Percentiles rank a stretch among this genome's conserved stretches.
Evolutionary conservation across 257 asterid genomes (phyloP).

Genomic region (Petrea volubilis): DNA sequence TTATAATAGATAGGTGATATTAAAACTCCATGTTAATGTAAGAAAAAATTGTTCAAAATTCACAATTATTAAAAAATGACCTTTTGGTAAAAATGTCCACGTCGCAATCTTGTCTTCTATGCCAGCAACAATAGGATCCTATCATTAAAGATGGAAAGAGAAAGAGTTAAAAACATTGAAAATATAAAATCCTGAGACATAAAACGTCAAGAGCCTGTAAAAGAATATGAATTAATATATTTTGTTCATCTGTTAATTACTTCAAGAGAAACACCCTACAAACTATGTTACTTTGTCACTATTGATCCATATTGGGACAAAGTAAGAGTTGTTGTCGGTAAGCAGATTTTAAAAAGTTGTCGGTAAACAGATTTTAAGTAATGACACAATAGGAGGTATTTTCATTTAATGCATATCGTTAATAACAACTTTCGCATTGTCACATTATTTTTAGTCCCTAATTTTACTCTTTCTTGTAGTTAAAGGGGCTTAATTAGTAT

Average conservation of each 20-base stretch:
- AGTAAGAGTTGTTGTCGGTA: too few species aligned
- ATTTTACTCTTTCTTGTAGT: too few species aligned
- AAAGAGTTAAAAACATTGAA: conserved; percentile 15
- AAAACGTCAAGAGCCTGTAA: conserved; percentile 4
- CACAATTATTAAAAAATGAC: conserved; percentile 26
- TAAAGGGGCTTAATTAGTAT: too few species aligned
- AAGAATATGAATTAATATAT: not conserved
- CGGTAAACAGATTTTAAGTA: too few species aligned
- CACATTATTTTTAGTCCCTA: too few species aligned
- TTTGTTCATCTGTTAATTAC: not conserved
- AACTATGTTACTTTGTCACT: too few species aligned
- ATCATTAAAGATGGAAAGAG: conserved; percentile 21
- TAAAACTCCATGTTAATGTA: conserved; percentile 10
- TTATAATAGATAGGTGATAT: conserved; percentile 1
- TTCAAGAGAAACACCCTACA: not conserved
- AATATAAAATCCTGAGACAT: not conserved
- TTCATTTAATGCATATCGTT: too few species aligned
- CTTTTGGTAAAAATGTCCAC: conserved; percentile 96
- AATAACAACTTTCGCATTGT: too few species aligned
- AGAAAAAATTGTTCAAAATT: not conserved
- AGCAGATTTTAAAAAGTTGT: too few species aligned
- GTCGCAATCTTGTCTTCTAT: conserved; percentile 95
- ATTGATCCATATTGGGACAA: too few species aligned
- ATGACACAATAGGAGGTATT: too few species aligned
- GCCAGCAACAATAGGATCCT: conserved; percentile 93